Conservation (phyloP, 371 early-diverging fungal genomes). For the Mucor mucedo region DNA sequence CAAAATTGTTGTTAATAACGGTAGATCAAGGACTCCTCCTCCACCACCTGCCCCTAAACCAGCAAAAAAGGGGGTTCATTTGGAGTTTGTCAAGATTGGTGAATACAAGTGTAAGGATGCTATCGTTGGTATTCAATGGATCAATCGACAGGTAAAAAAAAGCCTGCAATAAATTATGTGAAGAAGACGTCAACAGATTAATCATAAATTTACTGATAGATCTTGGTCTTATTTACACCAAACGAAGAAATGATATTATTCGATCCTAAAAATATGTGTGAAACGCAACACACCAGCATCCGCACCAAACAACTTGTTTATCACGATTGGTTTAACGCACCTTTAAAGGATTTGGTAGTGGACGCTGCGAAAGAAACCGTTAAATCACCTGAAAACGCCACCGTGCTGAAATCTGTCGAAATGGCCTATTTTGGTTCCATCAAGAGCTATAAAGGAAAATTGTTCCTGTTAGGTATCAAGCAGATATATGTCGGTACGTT, state of each 20-base stretch:
- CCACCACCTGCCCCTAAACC: constrained; percentile 18
- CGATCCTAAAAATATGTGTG: constrained; percentile 66
- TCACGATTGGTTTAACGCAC: constrained; percentile 67
- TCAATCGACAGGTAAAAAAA: constrained; percentile 66
- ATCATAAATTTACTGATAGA: constrained; percentile 36
- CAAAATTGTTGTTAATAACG: constrained; percentile 1
- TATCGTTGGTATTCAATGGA: constrained; percentile 81
- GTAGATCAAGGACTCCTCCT: constrained; percentile 5
- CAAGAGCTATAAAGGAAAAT: constrained; percentile 68
- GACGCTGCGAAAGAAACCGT: constrained; percentile 15
- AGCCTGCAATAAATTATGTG: background rate
- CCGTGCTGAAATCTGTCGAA: constrained; percentile 50
- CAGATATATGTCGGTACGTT: constrained; percentile 70
- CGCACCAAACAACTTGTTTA: constrained; percentile 62
- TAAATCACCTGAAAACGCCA: constrained; percentile 10
- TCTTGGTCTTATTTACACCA: constrained; percentile 65
- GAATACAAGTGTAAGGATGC: constrained; percentile 66
- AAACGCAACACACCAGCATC: constrained; percentile 67
- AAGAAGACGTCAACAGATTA: background rate
- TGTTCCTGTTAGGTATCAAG: constrained; percentile 69
- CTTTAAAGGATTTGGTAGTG: constrained; percentile 39
- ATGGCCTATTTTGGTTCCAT: constrained; percentile 77
- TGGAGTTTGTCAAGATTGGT: constrained; percentile 63
- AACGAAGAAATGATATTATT: constrained; percentile 75
- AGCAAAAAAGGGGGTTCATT: constrained; percentile 35